Evolutionary conservation across 352 stramenopile species (phyloP), one percentile per base, ranked within the genome.

Genomic region (Phytophthora idaei): DNA sequence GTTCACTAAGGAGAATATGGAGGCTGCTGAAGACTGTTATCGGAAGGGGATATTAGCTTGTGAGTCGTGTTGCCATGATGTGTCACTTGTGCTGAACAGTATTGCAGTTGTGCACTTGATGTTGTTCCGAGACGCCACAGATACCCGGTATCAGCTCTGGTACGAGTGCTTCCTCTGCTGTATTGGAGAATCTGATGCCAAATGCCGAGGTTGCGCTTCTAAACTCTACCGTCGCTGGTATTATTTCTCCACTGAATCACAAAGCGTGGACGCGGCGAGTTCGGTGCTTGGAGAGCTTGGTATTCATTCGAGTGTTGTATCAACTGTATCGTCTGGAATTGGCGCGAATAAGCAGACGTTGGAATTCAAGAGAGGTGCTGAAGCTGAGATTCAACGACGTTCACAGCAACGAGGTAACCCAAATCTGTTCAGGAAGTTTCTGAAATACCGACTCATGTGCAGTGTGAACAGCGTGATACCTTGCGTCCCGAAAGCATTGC

Each of bases 201-300:
- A 36, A 11, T 37, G 27, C 12, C 3, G 46, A 52, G 27, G 12
- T 52, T 3, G 46, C 46, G 11, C 9, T 71, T 27, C 37, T 78
- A 21, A 76, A 76, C 12, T 69, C 57, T 34, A 74, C 62, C 0
- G 58, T 76, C 29, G 67, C 71, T 42, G 71, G 67, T 2, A 68
- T 76, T 14, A 53, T 78, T 2, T 68, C 73, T 12, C 63, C 67
- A 0, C 37, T 71, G 0, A 78, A 76, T 11, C 6, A 45, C 36
- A 78, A 76, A 14, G 67, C 58, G n/a, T 78, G 71, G 71, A 4
- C 56, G 48, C 58, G 71, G 46, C 62, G 71, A 29, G 39, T 50
- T 1, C 45, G 64, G 0, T 70, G 67, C 14, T 61, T 76, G 12
- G 14, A 62, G 37, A 45, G 37, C 5, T 14, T 76, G 44, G 58